phyloP scores from a whole-genome alignment of 345 rosid genomes.

The Brassica incana region DNA sequence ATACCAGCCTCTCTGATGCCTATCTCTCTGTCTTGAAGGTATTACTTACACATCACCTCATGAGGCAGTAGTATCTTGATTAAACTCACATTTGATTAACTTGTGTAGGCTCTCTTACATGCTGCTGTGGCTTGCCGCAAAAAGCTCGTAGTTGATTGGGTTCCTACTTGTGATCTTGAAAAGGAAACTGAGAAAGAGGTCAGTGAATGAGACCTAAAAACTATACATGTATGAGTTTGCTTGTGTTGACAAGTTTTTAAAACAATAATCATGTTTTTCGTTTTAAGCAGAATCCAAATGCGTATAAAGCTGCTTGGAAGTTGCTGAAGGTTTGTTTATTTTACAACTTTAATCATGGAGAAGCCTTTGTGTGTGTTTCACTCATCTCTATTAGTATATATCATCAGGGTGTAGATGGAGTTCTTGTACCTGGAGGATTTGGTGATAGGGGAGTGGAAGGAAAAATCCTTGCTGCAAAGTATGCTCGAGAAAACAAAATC shows the following conservation, averaged over 20 bases:
- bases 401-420: slow-evolving; percentile 74
- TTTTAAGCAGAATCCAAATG: slow-evolving; percentile 66
- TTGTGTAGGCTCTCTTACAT: slow-evolving; percentile 84
- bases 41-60: neutral
- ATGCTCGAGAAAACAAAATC: slow-evolving; percentile 76
- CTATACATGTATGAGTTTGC: slow-evolving; percentile 12
- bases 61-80: neutral
- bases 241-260: neutral
- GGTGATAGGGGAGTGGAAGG: slow-evolving; percentile 96
- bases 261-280: slow-evolving; percentile 8
- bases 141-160: slow-evolving; percentile 82
- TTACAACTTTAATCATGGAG: neutral
- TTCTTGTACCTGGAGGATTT: slow-evolving; percentile 98
- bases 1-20: slow-evolving; percentile 82
- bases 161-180: slow-evolving; percentile 92
- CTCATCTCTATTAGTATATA: neutral
- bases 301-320: slow-evolving; percentile 76
- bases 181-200: slow-evolving; percentile 64
- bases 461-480: slow-evolving; percentile 83
- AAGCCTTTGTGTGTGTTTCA: neutral
- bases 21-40: slow-evolving; percentile 91
- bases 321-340: slow-evolving; percentile 59
- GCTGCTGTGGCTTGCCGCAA: slow-evolving; percentile 72
- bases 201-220: neutral
- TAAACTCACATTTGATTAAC: slow-evolving; percentile 19